Evolutionary conservation across 768 basidiomycete species (phyloP).

Genomic region (Udeniomyces megalosporus): DNA sequence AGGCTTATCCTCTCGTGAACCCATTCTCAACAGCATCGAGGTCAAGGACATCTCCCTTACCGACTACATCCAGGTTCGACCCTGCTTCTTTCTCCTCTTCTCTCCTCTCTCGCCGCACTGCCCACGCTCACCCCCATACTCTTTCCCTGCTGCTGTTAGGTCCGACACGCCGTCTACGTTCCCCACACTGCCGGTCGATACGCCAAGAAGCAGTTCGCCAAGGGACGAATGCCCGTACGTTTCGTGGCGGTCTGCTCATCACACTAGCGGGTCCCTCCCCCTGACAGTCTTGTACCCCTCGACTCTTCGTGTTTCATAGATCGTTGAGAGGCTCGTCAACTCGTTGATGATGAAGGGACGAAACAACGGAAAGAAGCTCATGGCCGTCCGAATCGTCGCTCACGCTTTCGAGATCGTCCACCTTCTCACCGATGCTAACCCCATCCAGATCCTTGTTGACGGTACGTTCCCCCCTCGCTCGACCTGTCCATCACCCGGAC

Average conservation of each 20-base stretch:
- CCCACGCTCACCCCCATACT: neutral
- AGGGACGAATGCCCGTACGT: constrained; percentile 81
- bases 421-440: constrained; percentile 99
- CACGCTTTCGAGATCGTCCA: constrained; percentile 99
- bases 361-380: constrained; percentile 99
- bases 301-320: too few species aligned
- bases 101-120: neutral
- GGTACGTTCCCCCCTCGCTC: neutral
- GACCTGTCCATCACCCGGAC: constrained; percentile 41
- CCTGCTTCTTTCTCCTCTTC: too few species aligned
- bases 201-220: constrained; percentile 99
- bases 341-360: constrained; percentile 99
- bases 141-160: neutral
- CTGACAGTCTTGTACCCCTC: neutral
- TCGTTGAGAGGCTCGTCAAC: constrained; percentile 87
- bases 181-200: constrained; percentile 99
- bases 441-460: constrained; percentile 62
- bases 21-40: constrained; percentile 56
- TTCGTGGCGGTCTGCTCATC: neutral
- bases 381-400: constrained; percentile 96
- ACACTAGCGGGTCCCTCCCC: neutral
- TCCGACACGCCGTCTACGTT: constrained; percentile 89
- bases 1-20: constrained; percentile 12
- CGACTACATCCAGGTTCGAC: constrained; percentile 79
- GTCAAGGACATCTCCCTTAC: constrained; percentile 98